Evolutionary conservation across 352 stramenopile species (phyloP), one percentile per base, ranked within the genome.

Genomic region (Saprolegnia parasitica): DNA sequence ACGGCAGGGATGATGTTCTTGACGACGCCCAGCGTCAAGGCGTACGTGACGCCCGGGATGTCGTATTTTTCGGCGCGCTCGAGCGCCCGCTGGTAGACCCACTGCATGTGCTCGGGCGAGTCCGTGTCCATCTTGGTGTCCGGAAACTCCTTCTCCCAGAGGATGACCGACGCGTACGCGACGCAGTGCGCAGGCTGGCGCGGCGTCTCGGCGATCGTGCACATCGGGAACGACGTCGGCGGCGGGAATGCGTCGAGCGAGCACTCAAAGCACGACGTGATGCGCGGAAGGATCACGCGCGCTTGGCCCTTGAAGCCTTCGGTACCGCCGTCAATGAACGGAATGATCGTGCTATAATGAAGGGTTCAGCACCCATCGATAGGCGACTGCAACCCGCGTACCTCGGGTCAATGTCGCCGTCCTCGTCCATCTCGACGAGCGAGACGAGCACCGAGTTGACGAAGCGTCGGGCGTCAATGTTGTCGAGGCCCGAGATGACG

Each of bases 241-340:
- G 96, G 96, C 40, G 97, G 96, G 75, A 99, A 99, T 20, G 95
- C 82, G 79, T 98, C 94, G 5, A 99, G 81, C 18, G 90, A 97
- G 71, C 97, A 99, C 84, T 99, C 97, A 78, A 99, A 99, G 86
- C 97, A 99, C 67, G 88, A 97, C 39, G 97, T 99, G 73, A 99
- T 86, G 55, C 94, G 79, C 9, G 97, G 97, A 58, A 99, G 85
- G 73, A 99, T 99, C 37, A 99, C 92, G 71, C 97, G 87, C 20
- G 93, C 91, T 77, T 99, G 97, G 52, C 97, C 97, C n/a, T 90
- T 90, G 71, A 99, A 96, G 3, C 96, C 87, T 77, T 99, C 97
- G 0, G 97, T 99, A 68, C 97, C 97, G 20, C 97, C 97, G 72
- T 99, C 97, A 47, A 99, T 98, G 18, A 99, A 83, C 29, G 97